Evolutionary conservation across 805 yeast genomes (phyloP).

Genomic region (Yarrowia keelungensis): DNA sequence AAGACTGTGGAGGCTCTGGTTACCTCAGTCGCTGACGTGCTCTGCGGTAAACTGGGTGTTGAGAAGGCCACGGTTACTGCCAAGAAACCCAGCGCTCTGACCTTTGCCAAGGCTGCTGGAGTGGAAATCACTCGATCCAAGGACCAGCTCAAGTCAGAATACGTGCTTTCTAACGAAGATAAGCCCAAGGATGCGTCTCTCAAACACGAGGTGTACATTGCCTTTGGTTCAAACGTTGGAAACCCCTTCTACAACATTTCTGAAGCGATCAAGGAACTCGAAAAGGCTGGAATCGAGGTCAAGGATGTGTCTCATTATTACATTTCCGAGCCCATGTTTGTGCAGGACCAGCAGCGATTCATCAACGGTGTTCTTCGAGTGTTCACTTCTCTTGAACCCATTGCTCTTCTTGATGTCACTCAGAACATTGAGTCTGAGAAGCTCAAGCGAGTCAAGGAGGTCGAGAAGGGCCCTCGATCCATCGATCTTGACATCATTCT

Average conservation of each 20-base stretch:
- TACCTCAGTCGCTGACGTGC: conserved; percentile 67
- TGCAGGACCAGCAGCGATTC: conserved; percentile 77
- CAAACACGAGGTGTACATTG: conserved; percentile 62
- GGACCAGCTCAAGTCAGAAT: conserved; percentile 14
- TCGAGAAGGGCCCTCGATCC: conserved; percentile 91
- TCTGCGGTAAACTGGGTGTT: conserved; percentile 55
- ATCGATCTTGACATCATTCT: conserved; percentile 88
- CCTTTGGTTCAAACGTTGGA: conserved; percentile 91
- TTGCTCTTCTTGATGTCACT: conserved; percentile 62
- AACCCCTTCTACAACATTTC: conserved; percentile 68
- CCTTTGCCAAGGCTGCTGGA: conserved; percentile 88
- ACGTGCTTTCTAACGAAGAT: conserved; percentile 42
- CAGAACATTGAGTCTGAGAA: conserved; percentile 80
- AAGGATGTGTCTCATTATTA: conserved; percentile 76
- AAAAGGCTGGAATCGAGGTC: conserved; percentile 56
- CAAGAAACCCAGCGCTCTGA: conserved; percentile 86
- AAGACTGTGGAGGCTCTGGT: conserved; percentile 95
- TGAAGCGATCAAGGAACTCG: conserved; percentile 60
- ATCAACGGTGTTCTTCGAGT: conserved; percentile 81
- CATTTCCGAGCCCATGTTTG: conserved; percentile 93
- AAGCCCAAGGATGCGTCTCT: conserved; percentile 52
- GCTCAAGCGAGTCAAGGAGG: conserved; percentile 72
- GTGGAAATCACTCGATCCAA: conserved; percentile 66
- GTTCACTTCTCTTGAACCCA: conserved; percentile 68
- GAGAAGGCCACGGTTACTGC: conserved; percentile 63